Evolutionary conservation across 1,284 basidiomycete species (phyloP), one percentile per base, ranked within the genome.

Genomic region (Ustilago bromivora): DNA sequence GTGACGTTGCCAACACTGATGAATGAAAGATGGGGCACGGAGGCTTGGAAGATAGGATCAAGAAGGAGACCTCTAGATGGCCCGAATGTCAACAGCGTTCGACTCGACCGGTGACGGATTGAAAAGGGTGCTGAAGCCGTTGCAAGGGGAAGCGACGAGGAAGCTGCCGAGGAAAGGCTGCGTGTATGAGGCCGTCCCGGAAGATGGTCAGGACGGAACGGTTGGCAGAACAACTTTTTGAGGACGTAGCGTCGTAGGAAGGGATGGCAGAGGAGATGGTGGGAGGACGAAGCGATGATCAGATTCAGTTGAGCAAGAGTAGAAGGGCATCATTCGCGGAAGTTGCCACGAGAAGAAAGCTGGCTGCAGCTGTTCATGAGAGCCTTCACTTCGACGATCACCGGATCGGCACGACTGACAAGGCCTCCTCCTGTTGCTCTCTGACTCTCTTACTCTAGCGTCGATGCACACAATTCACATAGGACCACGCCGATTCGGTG

Each of bases 121-220:
- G 43, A n/a, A 19, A 19, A 19, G n/a, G 8, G 43, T 46, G n/a
- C 43, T 19, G n/a, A 12, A 17, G 41, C 15, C 31, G 56, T 32
- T 6, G 56, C 31, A 23, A 23, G 52, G 32, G 17, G 31, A 23
- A 34, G 36, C 46, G 53, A 62, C 28, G 28, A 35, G 55, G 60
- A 52, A 62, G 52, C 31, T 19, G 60, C n/a, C 19, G 40, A 15
- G 17, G n/a, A 13, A 38, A 55, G 34, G 60, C 17, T 28, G 31
- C 52, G 60, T 54, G 53, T 62, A 55, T 62, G 60, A 36, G 15
- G 60, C 41, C 53, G 60, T 62, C 41, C 55, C 41, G 60, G n/a
- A 56, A 38, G 38, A 34, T 47, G 3, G 56, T 8, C 31, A 57
- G 28, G 38, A 31, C 3, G 12, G 38, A 19, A 41, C 28, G 1